Evolutionary conservation across 202 grass and related monocot species (phyloP).

Genomic region (Carex arenaria): DNA sequence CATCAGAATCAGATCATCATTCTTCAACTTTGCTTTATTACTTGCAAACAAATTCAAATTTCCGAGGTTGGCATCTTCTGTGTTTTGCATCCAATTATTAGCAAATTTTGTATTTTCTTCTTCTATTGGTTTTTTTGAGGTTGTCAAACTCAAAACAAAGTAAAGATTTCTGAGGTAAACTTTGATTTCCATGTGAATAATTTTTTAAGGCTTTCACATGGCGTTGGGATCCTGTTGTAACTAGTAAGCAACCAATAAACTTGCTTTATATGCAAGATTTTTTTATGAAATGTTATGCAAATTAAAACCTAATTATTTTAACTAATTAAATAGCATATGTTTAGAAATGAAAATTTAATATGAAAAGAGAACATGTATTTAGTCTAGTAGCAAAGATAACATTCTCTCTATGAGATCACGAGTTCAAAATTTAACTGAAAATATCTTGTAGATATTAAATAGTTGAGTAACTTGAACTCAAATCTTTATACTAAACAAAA

Average conservation of each 20-base stretch:
- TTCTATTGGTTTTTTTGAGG: not conserved
- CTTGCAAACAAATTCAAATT: conserved; percentile 29
- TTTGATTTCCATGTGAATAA: not conserved
- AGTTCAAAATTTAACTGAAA: no score
- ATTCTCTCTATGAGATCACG: no score
- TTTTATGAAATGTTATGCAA: no score
- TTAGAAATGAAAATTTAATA: no score
- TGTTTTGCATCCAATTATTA: conserved; percentile 5
- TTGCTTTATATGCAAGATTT: not conserved
- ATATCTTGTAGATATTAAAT: no score
- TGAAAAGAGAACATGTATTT: no score
- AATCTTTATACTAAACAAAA: no score
- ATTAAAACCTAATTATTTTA: no score
- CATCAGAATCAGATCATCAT: conserved; percentile 24
- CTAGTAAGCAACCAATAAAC: not conserved
- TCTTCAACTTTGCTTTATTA: not conserved
- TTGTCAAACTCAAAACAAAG: not conserved
- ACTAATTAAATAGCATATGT: no score
- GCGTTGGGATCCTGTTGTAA: not conserved
- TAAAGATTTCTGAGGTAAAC: not conserved
- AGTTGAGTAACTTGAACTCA: no score
- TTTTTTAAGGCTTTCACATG: conserved; percentile 10
- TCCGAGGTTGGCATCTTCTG: conserved; percentile 22
- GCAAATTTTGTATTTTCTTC: conserved; percentile 15
- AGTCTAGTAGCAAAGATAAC: no score